Evolutionary conservation across 2,329 filamentous ascomycete species (phyloP), one percentile per base, ranked within the genome.

Genomic region (Aureobasidium zeae): DNA sequence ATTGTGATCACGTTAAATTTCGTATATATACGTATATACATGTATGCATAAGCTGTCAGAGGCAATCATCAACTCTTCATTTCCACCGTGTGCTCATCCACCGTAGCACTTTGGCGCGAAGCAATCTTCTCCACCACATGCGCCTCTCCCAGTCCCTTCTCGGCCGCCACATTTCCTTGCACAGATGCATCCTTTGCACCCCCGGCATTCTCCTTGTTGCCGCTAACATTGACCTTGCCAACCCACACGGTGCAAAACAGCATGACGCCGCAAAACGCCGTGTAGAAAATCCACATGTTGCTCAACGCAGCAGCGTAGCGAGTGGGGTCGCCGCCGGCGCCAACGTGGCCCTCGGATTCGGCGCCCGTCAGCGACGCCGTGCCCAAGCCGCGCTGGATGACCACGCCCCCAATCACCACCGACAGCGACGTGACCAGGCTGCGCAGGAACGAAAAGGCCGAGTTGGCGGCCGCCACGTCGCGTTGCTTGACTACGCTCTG

Each of bases 401-500:
- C 65, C 0, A 71, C 69, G 2, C 68, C 64, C 11, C 70, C 70
- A 4, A 73, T 57, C 1, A 74, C 68, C 7, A 72, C 61, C 0
- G 67, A 70, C 15, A 72, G 62, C 0, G 69, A 61, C 0, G 67
- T 64, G 1, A 64, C 63, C 5, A 73, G 52, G 34, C 61, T 65
- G 9, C 66, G 61, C 10, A 66, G 51, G 48, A 77, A 73, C 0
- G 63, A 64, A 4, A 75, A 59, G 0, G 72, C 72, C 0, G 71
- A 68, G 0, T 71, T 76, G 0, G 72, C 73, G 0, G 68, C 66
- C 0, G 72, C 72, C 2, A 62, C 62, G 20, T 76, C 68, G 2
- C 61, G 59, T 45, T 70, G 69, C 2, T 64, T 57, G n/a, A 75
- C 70, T 11, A 64, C 64, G 15, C 65, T 67, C 48, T 79, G 75